A percentile compares a stretch with the other conserved stretches of the same genome.
Evolutionary conservation across 352 stramenopile species (phyloP).

Genomic region (Pythium sukuiense): DNA sequence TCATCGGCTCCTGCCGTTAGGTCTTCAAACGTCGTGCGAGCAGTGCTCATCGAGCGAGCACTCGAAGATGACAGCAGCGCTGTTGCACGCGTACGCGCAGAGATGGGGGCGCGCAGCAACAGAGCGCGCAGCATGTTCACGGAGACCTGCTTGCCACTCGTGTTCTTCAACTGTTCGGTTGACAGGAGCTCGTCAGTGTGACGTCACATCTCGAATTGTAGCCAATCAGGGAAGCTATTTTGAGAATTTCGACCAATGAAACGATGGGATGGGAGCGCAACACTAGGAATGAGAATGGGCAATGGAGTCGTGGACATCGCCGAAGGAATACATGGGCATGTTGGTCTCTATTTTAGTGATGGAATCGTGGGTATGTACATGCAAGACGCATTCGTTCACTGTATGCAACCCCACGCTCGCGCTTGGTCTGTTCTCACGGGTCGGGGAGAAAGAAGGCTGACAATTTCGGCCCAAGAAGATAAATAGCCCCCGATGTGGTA

Average conservation of each 20-base stretch:
- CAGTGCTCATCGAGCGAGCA: slow-evolving; percentile 25
- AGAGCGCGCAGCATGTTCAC: background rate
- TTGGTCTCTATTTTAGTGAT: slow-evolving; percentile 18
- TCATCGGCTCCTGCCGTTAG: slow-evolving; percentile 66
- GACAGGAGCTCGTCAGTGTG: background rate
- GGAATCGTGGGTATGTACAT: slow-evolving; percentile 1
- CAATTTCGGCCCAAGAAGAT: slow-evolving; percentile 28
- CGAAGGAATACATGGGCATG: background rate
- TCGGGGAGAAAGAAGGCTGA: slow-evolving; percentile 30
- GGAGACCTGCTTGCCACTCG: background rate
- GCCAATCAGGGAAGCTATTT: background rate
- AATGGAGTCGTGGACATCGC: background rate
- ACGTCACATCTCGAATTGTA: background rate
- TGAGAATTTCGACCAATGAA: background rate
- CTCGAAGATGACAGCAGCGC: slow-evolving; percentile 1
- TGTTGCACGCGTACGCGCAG: slow-evolving; percentile 12
- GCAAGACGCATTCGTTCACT: background rate
- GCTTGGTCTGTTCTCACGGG: slow-evolving; percentile 8
- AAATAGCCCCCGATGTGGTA: slow-evolving; percentile 31
- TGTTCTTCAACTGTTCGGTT: background rate
- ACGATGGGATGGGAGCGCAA: background rate
- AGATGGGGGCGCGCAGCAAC: background rate
- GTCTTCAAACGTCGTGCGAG: slow-evolving; percentile 55
- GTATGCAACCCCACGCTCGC: background rate
- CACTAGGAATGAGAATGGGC: background rate